phyloP scores from a whole-genome alignment of 1,284 basidiomycete genomes.

The Trichosporon ovoides region DNA sequence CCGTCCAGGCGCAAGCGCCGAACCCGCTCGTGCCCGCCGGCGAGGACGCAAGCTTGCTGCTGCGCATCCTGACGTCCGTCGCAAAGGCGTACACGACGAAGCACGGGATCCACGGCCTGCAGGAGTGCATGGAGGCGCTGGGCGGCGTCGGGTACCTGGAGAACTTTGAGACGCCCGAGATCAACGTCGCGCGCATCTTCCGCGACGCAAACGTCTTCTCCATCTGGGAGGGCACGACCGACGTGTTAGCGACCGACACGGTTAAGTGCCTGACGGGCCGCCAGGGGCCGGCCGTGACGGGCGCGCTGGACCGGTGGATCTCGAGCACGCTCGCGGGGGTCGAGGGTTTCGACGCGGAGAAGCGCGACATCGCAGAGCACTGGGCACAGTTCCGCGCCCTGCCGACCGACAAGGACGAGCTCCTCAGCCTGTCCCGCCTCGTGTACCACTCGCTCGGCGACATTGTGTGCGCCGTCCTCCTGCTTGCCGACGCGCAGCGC shows the following conservation, averaged over 20 bases:
- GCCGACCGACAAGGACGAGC: slow-evolving; percentile 14
- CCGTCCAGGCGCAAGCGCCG: slow-evolving; percentile 55
- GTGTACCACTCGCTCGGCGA: slow-evolving; percentile 11
- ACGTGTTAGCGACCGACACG: slow-evolving; percentile 20
- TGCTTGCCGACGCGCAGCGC: slow-evolving; percentile 16
- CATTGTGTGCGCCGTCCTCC: slow-evolving; percentile 13
- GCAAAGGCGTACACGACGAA: slow-evolving; percentile 68
- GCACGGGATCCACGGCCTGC: slow-evolving; percentile 59
- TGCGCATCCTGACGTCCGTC: slow-evolving; percentile 65
- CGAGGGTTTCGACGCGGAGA: neutral
- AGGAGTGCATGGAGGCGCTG: slow-evolving; percentile 67
- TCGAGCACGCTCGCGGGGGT: neutral
- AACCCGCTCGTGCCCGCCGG: slow-evolving; percentile 5
- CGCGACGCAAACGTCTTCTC: slow-evolving; percentile 67
- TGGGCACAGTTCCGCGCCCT: slow-evolving; percentile 1
- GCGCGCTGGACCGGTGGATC: slow-evolving; percentile 13
- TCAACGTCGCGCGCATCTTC: slow-evolving; percentile 46
- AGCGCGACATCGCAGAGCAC: neutral
- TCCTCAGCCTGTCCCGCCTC: slow-evolving; percentile 10
- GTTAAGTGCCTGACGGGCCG: slow-evolving; percentile 18
- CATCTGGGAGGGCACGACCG: slow-evolving; percentile 71
- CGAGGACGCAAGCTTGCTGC: slow-evolving; percentile 53
- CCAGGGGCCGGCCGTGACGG: neutral
- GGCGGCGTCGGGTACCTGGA: slow-evolving; percentile 81
- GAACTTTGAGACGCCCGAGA: slow-evolving; percentile 59